Conservation (phyloP, 2,329 filamentous ascomycete genomes). For the Microsporum canis region DNA sequence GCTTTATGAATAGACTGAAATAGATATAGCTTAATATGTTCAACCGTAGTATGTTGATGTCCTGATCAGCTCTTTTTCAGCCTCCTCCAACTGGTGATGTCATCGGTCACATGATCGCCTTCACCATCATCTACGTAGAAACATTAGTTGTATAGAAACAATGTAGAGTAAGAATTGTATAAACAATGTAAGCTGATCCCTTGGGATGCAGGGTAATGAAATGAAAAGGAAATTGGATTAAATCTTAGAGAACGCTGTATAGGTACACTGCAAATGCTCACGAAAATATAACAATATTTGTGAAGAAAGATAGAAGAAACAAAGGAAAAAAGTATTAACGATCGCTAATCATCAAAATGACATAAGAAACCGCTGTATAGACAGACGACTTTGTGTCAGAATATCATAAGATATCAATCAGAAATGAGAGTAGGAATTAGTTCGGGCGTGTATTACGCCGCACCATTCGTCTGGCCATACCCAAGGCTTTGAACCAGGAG, state of each 20-base stretch:
- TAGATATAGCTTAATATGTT: neutral
- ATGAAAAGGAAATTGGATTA: neutral
- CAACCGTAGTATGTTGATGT: neutral
- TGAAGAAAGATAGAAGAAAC: neutral
- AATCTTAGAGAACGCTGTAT: neutral
- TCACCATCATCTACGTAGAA: neutral
- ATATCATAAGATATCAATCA: neutral
- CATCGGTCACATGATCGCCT: neutral
- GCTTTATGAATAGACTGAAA: neutral
- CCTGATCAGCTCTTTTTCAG: neutral
- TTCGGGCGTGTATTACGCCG: slow-evolving; percentile 12
- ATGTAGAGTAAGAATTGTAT: neutral
- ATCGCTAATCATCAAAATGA: neutral
- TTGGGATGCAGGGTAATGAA: too few relatives aligned
- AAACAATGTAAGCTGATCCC: too few relatives aligned
- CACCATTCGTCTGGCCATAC: slow-evolving; percentile 12
- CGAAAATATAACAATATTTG: neutral
- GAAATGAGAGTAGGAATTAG: slow-evolving; percentile 9
- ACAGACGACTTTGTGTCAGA: neutral
- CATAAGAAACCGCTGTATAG: neutral
- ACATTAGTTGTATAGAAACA: neutral
- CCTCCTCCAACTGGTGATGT: neutral
- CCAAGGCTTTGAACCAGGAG: slow-evolving; percentile 12
- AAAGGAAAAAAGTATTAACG: neutral
- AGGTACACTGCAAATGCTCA: neutral